Percentiles rank a stretch among this genome's conserved stretches.
Conservation (phyloP, 768 basidiomycete species). For the Porphyrellus cyaneotinctus region DNA sequence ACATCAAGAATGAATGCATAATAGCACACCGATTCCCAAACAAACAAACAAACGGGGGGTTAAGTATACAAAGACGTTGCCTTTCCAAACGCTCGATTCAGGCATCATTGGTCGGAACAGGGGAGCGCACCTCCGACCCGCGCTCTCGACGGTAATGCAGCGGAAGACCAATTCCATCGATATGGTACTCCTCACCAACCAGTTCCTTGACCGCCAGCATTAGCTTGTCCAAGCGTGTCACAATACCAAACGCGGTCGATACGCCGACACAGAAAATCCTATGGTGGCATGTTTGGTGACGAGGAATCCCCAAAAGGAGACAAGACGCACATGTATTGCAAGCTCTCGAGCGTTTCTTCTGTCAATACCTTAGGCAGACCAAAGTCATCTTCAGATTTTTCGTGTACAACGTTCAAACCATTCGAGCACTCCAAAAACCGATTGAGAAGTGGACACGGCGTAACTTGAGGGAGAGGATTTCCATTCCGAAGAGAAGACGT, state of each 20-base stretch:
- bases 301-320: no score
- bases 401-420: constrained; percentile 63
- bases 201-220: constrained; percentile 83
- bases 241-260: constrained; percentile 61
- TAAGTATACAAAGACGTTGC: not conserved
- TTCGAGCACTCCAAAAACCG: constrained; percentile 47
- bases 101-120: constrained; percentile 2
- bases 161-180: constrained; percentile 56
- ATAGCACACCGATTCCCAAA: no score
- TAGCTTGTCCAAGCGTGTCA: constrained; percentile 70
- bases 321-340: constrained; percentile 71
- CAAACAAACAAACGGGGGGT: not conserved
- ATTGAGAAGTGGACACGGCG: constrained; percentile 63
- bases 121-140: constrained; percentile 31
- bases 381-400: constrained; percentile 70
- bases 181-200: constrained; percentile 83
- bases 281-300: not conserved
- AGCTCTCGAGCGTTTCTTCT: constrained; percentile 66
- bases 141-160: constrained; percentile 18
- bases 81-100: not conserved
- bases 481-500: constrained; percentile 73
- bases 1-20: no score
- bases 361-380: constrained; percentile 70
- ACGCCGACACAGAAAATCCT: constrained; percentile 74
- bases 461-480: constrained; percentile 77